Evolutionary conservation across 2,329 filamentous ascomycete genomes (phyloP), one percentile per base, ranked within the genome.

Genomic region (Penicillium hordei): DNA sequence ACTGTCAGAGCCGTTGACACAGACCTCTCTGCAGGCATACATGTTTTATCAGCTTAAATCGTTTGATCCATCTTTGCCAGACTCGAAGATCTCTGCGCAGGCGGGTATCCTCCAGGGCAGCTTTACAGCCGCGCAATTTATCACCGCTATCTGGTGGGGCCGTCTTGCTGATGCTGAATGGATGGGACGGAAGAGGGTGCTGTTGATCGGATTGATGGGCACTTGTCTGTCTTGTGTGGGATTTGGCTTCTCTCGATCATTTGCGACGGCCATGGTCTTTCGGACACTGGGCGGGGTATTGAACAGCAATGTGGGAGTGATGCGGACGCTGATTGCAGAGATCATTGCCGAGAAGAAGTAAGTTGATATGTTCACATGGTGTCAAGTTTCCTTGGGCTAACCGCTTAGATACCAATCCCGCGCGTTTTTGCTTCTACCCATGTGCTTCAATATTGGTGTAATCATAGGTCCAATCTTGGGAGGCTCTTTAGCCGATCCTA

Each of bases 11-110:
- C 91, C 91, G 4, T 78, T 96, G 36, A 89, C 90, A 0, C 89
- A 94, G 69, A 92, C 89, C 0, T 90, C 87, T 13, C 74, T 92
- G 9, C 83, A 89, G 74, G 84, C 89, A 1, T 95, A 95, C 74
- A 86, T 95, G 80, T 95, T 91, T 76, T 95, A 93, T 74, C 90
- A 94, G 72, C 83, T 96, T n/a, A 86, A 86, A 65, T 93, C 88
- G 58, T 93, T 96, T 66, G 81, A 89, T 25, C 80, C 80, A 3
- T 79, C 75, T 23, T 72, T 82, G 21, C 76, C 82, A 2, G 82
- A 87, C 53, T 81, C 81, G 2, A 86, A 83, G 2, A 92, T 96
- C 63, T 85, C 91, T 0, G 81, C 83, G 21, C 91, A 94, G 71
- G 89, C 89, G 1, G 91, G 91, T 39, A 77, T 95, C 2, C 79